Percentiles rank a stretch among this genome's conserved stretches.
Conservation (phyloP, 106 monocot genomes). For the Allium sativum region DNA sequence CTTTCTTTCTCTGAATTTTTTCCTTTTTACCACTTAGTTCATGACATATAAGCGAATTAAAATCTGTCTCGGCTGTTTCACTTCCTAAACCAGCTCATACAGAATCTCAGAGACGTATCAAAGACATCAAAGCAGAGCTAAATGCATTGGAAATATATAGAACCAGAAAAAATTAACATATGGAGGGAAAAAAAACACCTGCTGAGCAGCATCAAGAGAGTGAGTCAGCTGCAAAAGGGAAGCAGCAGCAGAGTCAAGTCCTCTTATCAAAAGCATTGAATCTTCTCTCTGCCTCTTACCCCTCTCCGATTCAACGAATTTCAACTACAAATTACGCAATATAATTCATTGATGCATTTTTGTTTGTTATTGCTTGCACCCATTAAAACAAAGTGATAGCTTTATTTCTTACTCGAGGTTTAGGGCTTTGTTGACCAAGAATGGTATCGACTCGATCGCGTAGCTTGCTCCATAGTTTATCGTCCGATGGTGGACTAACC, state of each 20-base stretch:
- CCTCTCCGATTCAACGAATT: slow-evolving; percentile 21
- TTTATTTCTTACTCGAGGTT: no score
- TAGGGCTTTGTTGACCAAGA: slow-evolving; percentile 39
- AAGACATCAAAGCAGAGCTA: no score
- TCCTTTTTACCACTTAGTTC: no score
- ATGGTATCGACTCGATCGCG: slow-evolving; percentile 49
- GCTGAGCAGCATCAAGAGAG: slow-evolving; percentile 40
- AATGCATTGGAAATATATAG: no score
- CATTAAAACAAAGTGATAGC: no score
- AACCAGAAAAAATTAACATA: no score
- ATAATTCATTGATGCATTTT: neutral
- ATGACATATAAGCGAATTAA: no score
- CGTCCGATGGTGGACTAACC: slow-evolving; percentile 54
- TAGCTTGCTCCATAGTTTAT: slow-evolving; percentile 57
- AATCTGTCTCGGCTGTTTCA: no score
- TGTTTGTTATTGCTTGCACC: no score
- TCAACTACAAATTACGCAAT: slow-evolving; percentile 14
- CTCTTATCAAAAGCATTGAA: slow-evolving; percentile 63
- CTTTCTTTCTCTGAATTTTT: no score
- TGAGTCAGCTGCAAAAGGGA: slow-evolving; percentile 69
- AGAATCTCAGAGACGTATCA: no score
- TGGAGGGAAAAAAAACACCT: slow-evolving; percentile 24
- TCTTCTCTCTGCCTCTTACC: slow-evolving; percentile 62
- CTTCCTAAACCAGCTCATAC: no score
- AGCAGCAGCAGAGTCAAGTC: slow-evolving; percentile 77